A percentile compares a stretch with the other conserved stretches of the same genome.
phyloP scores from a whole-genome alignment of 805 yeast genomes.

The Saccharomycopsis sp. region DNA sequence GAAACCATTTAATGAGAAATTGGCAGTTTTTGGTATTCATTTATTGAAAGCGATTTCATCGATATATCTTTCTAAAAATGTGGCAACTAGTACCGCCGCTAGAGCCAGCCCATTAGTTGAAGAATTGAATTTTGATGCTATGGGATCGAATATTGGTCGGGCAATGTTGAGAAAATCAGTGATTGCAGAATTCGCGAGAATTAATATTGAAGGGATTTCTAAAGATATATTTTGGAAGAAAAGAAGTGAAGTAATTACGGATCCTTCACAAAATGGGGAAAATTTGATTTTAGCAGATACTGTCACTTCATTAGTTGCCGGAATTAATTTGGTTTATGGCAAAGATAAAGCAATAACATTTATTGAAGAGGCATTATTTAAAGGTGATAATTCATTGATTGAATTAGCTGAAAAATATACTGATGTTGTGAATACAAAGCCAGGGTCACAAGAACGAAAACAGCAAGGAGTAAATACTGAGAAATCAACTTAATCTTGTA shows the following conservation, averaged over 20 bases:
- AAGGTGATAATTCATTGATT: constrained; percentile 22
- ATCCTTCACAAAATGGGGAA: constrained; percentile 48
- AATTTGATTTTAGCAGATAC: constrained; percentile 47
- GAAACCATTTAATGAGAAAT: constrained; percentile 83
- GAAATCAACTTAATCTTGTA: background rate
- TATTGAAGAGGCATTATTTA: constrained; percentile 44
- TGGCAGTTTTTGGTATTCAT: constrained; percentile 65
- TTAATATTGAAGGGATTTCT: constrained; percentile 35
- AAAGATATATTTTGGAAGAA: constrained; percentile 61
- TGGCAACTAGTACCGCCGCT: constrained; percentile 23
- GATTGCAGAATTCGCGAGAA: constrained; percentile 46
- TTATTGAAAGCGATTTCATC: constrained; percentile 45
- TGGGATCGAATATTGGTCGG: constrained; percentile 52
- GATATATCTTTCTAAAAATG: constrained; percentile 32
- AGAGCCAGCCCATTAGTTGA: constrained; percentile 33
- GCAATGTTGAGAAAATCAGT: constrained; percentile 43
- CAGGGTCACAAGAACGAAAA: background rate
- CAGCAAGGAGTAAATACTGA: background rate
- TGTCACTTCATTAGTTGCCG: constrained; percentile 60
- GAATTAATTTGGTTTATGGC: constrained; percentile 57
- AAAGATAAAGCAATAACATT: constrained; percentile 50
- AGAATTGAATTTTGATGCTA: constrained; percentile 46
- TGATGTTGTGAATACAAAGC: background rate
- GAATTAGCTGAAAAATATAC: constrained; percentile 12
- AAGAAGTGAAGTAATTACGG: constrained; percentile 39